A percentile compares a stretch with the other conserved stretches of the same genome.
These are phyloP conservation scores for Penicillium digitatum DNA, from an alignment of 2,329 filamentous ascomycete species.

Conservation along the genomic window DNA sequence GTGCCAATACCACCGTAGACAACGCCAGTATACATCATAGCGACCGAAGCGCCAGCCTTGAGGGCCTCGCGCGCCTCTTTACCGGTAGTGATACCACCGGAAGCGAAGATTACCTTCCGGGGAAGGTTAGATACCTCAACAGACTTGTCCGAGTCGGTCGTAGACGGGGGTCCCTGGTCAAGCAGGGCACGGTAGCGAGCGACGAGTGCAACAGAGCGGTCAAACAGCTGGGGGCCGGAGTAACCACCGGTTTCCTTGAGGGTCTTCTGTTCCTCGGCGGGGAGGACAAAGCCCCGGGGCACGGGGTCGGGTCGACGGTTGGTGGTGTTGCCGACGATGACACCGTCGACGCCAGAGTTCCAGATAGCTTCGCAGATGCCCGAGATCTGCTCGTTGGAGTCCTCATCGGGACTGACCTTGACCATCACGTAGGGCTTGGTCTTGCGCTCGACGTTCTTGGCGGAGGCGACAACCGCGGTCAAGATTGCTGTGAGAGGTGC, in stretches of 20 bases:
- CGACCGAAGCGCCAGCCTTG: constrained; percentile 83
- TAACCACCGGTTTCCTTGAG: constrained; percentile 80
- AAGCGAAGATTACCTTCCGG: constrained; percentile 85
- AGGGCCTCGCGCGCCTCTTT: constrained; percentile 76
- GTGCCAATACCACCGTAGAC: constrained; percentile 62
- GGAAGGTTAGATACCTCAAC: constrained; percentile 15
- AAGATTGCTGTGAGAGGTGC: constrained; percentile 79
- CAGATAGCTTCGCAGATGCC: constrained; percentile 85
- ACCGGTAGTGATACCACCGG: constrained; percentile 86
- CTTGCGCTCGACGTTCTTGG: constrained; percentile 63
- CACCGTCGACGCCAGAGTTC: constrained; percentile 80
- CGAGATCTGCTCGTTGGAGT: constrained; percentile 74
- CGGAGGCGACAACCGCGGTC: constrained; percentile 75
- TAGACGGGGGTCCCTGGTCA: constrained; percentile 47
- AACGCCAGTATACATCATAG: constrained; percentile 83
- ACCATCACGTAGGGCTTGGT: constrained; percentile 85
- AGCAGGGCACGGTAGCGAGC: constrained; percentile 70
- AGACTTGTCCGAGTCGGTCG: constrained; percentile 19
- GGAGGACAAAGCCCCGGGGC: constrained; percentile 62
- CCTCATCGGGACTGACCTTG: constrained; percentile 95
- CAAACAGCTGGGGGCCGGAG: constrained; percentile 85
- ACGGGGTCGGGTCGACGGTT: constrained; percentile 71
- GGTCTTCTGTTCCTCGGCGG: constrained; percentile 61
- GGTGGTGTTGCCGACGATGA: constrained; percentile 97
- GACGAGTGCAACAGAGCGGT: constrained; percentile 73